A percentile compares a stretch with the other conserved stretches of the same genome.
These are phyloP conservation scores for Lophium mytilinum DNA, from an alignment of 495 filamentous ascomycete genomes.

Conservation along the genomic window DNA sequence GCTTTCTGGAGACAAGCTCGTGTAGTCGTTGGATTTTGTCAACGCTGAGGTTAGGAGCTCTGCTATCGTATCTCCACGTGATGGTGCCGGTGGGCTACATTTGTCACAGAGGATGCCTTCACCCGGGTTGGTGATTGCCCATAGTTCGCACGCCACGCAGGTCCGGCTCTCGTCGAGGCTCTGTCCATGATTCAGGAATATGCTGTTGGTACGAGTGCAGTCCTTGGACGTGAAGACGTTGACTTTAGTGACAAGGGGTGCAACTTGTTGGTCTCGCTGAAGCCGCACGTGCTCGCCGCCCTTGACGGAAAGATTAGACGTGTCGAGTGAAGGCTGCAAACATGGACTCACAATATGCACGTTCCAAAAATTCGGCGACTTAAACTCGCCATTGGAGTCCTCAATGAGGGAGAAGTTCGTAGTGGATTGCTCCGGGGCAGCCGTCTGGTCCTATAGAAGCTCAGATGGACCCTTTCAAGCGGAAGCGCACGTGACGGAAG, in stretches of 20 bases:
- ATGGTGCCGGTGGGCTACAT: slow-evolving; percentile 6
- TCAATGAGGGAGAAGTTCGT: background rate
- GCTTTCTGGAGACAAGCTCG: too few relatives aligned
- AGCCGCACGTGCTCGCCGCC: background rate
- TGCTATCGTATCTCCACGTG: background rate
- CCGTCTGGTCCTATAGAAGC: background rate
- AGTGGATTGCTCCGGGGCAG: background rate
- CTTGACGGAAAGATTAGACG: too few relatives aligned
- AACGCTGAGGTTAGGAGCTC: background rate
- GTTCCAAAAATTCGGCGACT: background rate
- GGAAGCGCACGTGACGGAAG: background rate
- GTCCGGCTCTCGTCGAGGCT: slow-evolving; percentile 1
- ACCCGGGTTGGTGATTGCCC: slow-evolving; percentile 11
- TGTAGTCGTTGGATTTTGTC: too few relatives aligned
- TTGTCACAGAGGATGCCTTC: slow-evolving; percentile 11
- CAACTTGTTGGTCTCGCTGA: slow-evolving; percentile 1
- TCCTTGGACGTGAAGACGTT: slow-evolving; percentile 13
- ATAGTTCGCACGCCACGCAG: slow-evolving; percentile 15
- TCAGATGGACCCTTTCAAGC: background rate
- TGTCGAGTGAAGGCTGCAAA: too few relatives aligned
- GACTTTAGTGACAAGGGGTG: slow-evolving; percentile 6
- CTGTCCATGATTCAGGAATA: slow-evolving; percentile 9
- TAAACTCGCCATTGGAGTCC: background rate
- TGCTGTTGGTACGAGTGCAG: background rate
- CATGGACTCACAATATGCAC: background rate